phyloP scores from a whole-genome alignment of 805 yeast genomes.

The Nakazawaea laoshanensis region DNA sequence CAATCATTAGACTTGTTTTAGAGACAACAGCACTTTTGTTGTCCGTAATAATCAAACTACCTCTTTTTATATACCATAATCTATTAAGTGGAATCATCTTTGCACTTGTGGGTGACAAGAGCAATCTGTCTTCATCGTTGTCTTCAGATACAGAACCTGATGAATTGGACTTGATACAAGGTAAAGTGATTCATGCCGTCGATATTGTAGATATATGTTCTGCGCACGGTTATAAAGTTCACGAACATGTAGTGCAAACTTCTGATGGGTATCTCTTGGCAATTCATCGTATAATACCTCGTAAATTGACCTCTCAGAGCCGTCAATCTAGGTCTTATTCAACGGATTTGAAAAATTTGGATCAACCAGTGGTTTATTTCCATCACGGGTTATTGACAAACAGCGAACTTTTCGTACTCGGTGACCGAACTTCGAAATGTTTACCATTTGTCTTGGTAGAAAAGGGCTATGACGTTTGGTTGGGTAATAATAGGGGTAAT shows the following conservation, averaged over 20 bases:
- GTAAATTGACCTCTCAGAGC: conserved; percentile 9
- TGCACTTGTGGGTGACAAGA: no score
- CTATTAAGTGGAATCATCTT: no score
- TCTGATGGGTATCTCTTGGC: conserved; percentile 71
- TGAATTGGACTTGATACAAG: no score
- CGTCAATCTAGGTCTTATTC: conserved; percentile 12
- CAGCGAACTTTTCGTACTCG: conserved; percentile 59
- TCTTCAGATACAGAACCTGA: no score
- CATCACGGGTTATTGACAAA: conserved; percentile 92
- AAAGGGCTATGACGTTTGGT: conserved; percentile 88
- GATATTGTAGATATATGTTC: conserved; percentile 25
- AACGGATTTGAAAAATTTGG: conserved; percentile 15
- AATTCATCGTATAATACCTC: conserved; percentile 54
- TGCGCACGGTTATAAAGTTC: conserved; percentile 51
- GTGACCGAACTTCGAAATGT: conserved; percentile 30
- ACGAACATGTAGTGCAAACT: conserved; percentile 72
- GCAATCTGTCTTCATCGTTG: no score
- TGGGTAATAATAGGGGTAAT: conserved; percentile 90
- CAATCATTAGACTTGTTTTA: no score
- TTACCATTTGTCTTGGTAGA: conserved; percentile 74
- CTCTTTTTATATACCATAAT: no score
- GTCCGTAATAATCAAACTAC: no score
- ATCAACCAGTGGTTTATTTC: conserved; percentile 53
- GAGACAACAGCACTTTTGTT: no score
- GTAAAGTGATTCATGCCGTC: conserved; percentile 15